These are phyloP conservation scores for Fusarium abutilonis DNA, from an alignment of 2,329 filamentous ascomycete genomes.

Conservation along the genomic window DNA sequence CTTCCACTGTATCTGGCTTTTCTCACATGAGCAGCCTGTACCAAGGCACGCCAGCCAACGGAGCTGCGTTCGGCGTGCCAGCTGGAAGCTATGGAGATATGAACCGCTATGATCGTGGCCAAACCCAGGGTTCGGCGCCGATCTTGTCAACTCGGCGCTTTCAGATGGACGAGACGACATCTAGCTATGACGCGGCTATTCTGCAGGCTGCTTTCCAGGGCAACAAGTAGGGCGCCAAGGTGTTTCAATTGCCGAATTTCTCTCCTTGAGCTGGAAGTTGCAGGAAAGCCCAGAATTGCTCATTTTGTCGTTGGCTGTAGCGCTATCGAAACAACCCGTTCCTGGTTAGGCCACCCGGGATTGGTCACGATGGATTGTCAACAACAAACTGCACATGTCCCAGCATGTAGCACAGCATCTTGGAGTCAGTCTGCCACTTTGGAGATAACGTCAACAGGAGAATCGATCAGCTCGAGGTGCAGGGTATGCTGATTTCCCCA, in stretches of 20 bases:
- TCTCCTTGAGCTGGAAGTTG: neutral
- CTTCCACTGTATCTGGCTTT: conserved; percentile 52
- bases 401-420: conserved; percentile 3
- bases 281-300: neutral
- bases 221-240: conserved; percentile 36
- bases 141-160: conserved; percentile 40
- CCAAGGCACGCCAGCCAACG: conserved; percentile 56
- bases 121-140: conserved; percentile 28
- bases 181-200: conserved; percentile 51
- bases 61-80: conserved; percentile 31
- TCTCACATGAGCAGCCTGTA: conserved; percentile 63
- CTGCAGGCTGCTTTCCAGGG: conserved; percentile 49
- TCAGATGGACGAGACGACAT: conserved; percentile 49
- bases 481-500: conserved; percentile 11
- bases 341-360: conserved; percentile 30
- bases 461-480: conserved; percentile 13
- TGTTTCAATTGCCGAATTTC: conserved; percentile 1
- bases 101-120: conserved; percentile 31
- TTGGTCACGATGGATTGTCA: conserved; percentile 1
- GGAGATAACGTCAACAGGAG: neutral
- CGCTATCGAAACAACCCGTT: conserved; percentile 10
- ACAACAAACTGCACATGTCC: neutral
- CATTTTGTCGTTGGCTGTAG: conserved; percentile 3
- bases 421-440: conserved; percentile 6
- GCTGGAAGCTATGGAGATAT: conserved; percentile 22